A percentile compares a stretch with the other conserved stretches of the same genome.
Conservation (phyloP, 2,329 filamentous ascomycete genomes). For the Hypocrella siamensis region DNA sequence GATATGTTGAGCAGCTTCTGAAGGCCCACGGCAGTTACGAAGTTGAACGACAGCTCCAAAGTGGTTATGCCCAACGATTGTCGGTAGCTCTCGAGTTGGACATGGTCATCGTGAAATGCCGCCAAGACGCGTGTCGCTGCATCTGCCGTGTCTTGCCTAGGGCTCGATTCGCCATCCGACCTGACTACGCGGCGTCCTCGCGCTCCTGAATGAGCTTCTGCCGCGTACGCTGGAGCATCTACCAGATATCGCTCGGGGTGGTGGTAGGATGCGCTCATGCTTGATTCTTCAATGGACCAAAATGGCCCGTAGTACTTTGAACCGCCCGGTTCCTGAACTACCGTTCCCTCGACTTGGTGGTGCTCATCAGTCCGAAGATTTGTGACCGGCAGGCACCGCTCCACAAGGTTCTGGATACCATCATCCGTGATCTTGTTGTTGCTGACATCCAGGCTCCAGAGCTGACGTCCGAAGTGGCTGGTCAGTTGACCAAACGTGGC, state of each 20-base stretch:
- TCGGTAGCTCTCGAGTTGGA: conserved; percentile 7
- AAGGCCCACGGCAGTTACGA: conserved; percentile 27
- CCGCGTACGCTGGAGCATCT: conserved; percentile 25
- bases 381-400: conserved; percentile 15
- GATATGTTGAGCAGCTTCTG: conserved; percentile 24
- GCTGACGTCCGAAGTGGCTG: conserved; percentile 18
- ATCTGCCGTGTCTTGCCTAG: conserved; percentile 14
- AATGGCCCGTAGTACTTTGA: conserved; percentile 23
- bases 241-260: conserved; percentile 31
- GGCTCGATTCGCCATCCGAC: conserved; percentile 1
- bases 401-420: conserved; percentile 15
- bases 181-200: not conserved
- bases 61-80: conserved; percentile 29
- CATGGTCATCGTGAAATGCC: conserved; percentile 5
- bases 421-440: conserved; percentile 35
- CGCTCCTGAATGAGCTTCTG: not conserved
- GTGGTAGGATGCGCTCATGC: conserved; percentile 24
- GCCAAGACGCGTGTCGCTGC: conserved; percentile 9
- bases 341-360: conserved; percentile 29
- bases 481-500: conserved; percentile 11
- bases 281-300: conserved; percentile 30
- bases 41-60: conserved; percentile 34
- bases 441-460: conserved; percentile 43
- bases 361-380: conserved; percentile 20
- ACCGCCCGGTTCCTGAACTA: conserved; percentile 15